Evolutionary conservation across 73 alveolate species (phyloP), one percentile per base, ranked within the genome.

Genomic region (Effrenium voratum): DNA sequence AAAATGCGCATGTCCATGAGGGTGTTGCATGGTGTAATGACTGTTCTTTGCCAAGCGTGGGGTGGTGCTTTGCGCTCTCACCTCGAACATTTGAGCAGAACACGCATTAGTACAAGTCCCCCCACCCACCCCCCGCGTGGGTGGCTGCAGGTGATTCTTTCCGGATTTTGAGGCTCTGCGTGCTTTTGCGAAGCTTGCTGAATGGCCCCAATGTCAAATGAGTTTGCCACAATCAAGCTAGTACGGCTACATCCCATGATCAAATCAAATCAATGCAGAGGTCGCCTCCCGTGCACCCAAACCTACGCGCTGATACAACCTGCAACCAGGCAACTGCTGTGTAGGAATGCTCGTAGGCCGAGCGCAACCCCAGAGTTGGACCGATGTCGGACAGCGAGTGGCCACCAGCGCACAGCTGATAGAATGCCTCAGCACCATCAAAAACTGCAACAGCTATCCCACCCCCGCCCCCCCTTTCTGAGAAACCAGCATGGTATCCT

Each of bases 351-450:
- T 24, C 70, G 5, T 47, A 30, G 3, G 95, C 95, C 0, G 95
- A 26, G 30, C 52, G 95, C 10, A 87, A 43, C 3, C 95, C 95
- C 76, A 87, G 95, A 8, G 83, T 12, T 43, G 82, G 60, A 24
- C 93, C 93, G 32, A 87, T 44, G 40, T 49, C 95, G 22, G 95
- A 84, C 41, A 63, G 50, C 47, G 72, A 52, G 52, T 52, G 77
- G 41, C 93, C 98, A 72, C 99, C 99, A 15, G 99, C 99, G 82
- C 99, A 98, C 38, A 99, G 85, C 99, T 99, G 99, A 93, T 99
- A 99, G 99, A 99, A 99, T 40, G 72, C 95, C 95, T 87, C 24
- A 5, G 93, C 26, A 82, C 5, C n/a, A n/a, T n/a, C n/a, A n/a
- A n/a, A 66, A 28, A 52, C 19, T 52, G 19, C 66, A 36, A 36